Conservation (phyloP, 1,284 basidiomycete genomes). For the Marasmius oreades region DNA sequence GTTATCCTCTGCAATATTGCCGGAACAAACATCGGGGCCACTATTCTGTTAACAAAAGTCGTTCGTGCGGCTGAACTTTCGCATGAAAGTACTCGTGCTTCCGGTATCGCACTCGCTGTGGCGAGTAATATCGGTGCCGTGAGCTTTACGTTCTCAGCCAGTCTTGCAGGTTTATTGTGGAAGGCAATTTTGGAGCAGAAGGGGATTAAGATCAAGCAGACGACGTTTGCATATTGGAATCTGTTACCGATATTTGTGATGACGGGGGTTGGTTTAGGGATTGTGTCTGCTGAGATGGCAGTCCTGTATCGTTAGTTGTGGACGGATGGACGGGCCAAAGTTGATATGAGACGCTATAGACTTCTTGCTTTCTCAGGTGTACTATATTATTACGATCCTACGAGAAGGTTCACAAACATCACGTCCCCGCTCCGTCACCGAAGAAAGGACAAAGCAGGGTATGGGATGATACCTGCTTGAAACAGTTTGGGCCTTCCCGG, state of each 20-base stretch:
- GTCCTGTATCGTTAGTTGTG: constrained; percentile 36
- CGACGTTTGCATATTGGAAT: constrained; percentile 77
- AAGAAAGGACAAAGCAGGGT: no score
- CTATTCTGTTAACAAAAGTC: constrained; percentile 75
- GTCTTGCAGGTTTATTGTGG: constrained; percentile 91
- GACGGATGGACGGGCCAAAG: neutral
- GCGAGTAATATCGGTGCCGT: constrained; percentile 93
- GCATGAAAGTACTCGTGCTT: constrained; percentile 31
- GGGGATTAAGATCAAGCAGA: constrained; percentile 62
- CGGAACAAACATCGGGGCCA: constrained; percentile 95
- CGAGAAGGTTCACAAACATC: no score
- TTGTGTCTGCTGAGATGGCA: constrained; percentile 67
- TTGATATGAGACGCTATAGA: no score
- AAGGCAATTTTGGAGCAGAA: constrained; percentile 76
- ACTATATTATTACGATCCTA: no score
- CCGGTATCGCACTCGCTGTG: constrained; percentile 44
- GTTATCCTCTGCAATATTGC: constrained; percentile 86
- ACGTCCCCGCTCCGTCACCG: no score
- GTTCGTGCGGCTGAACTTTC: constrained; percentile 35
- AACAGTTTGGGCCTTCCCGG: no score
- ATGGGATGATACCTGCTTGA: no score
- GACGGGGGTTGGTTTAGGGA: constrained; percentile 47
- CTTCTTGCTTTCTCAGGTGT: no score
- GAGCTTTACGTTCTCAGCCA: constrained; percentile 87
- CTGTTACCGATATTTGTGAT: constrained; percentile 50